Evolutionary conservation across 2,329 filamentous ascomycete species (phyloP).

Genomic region (Thielaviopsis euricoi): DNA sequence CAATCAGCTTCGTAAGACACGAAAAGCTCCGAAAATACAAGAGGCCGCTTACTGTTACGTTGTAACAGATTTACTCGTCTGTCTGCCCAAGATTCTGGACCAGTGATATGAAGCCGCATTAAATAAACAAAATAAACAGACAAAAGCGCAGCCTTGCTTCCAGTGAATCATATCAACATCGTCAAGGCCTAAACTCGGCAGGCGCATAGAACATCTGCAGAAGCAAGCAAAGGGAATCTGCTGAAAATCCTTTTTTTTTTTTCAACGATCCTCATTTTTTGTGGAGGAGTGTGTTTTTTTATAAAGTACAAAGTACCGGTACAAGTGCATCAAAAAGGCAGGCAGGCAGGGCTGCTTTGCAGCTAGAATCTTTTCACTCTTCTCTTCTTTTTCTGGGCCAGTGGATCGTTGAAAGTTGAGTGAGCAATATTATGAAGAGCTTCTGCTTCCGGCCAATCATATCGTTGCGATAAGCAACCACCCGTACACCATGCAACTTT

Average conservation of each 20-base stretch:
- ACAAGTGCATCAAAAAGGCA: background rate
- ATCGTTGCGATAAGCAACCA: conserved; percentile 4
- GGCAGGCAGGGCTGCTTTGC: too few relatives aligned
- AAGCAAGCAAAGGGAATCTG: background rate
- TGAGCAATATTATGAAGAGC: conserved; percentile 2
- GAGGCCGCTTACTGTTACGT: too few relatives aligned
- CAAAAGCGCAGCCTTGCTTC: background rate
- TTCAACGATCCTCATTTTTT: too few relatives aligned
- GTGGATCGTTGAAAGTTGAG: background rate
- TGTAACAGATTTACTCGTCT: too few relatives aligned
- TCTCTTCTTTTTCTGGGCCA: background rate
- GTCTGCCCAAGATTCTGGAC: background rate
- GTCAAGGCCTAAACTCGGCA: background rate
- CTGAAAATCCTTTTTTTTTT: background rate
- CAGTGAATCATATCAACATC: background rate
- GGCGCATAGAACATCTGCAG: background rate
- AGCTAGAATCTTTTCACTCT: too few relatives aligned
- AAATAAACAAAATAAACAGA: background rate
- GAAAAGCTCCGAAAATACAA: background rate
- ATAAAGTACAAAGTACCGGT: background rate
- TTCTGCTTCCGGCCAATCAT: background rate
- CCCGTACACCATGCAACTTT: background rate
- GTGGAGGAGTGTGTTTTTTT: background rate
- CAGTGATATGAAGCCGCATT: too few relatives aligned
- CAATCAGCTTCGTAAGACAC: background rate